Conservation (phyloP, 352 stramenopile genomes). For the Sclerospora graminicola region DNA sequence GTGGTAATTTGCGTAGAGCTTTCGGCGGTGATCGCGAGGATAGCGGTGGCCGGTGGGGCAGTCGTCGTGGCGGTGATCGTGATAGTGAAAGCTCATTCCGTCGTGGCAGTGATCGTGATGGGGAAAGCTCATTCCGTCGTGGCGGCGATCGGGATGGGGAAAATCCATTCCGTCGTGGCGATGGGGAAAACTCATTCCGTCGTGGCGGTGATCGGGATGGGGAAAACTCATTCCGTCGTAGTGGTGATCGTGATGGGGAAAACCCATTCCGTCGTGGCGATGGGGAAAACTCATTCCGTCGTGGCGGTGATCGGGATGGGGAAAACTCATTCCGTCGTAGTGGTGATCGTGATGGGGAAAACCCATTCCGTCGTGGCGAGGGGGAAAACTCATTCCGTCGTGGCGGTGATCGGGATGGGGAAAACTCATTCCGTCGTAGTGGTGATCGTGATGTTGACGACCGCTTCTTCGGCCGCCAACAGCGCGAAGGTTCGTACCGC, state of each 20-base stretch:
- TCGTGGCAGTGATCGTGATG: not conserved
- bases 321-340: constrained; percentile 7
- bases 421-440: constrained; percentile 12
- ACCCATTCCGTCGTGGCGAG: constrained; percentile 5
- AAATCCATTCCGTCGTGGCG: constrained; percentile 4
- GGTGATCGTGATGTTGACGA: constrained; percentile 29
- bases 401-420: constrained; percentile 21
- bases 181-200: constrained; percentile 8
- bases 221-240: constrained; percentile 13
- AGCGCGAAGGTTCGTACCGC: constrained; percentile 47
- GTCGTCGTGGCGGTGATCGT: constrained; percentile 29
- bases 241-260: constrained; percentile 20
- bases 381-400: constrained; percentile 8
- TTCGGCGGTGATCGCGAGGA: constrained; percentile 21
- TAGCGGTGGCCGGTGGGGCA: constrained; percentile 26
- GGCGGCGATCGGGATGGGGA: constrained; percentile 28
- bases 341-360: constrained; percentile 9
- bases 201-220: constrained; percentile 25
- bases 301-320: constrained; percentile 16
- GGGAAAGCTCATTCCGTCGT: constrained; percentile 1
- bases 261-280: constrained; percentile 6
- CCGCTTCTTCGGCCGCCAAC: constrained; percentile 35
- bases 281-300: constrained; percentile 6
- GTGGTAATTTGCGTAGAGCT: constrained; percentile 14
- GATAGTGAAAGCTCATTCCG: constrained; percentile 23